phyloP scores from a whole-genome alignment of 2,329 filamentous ascomycete genomes.

The Talaromyces sp. region DNA sequence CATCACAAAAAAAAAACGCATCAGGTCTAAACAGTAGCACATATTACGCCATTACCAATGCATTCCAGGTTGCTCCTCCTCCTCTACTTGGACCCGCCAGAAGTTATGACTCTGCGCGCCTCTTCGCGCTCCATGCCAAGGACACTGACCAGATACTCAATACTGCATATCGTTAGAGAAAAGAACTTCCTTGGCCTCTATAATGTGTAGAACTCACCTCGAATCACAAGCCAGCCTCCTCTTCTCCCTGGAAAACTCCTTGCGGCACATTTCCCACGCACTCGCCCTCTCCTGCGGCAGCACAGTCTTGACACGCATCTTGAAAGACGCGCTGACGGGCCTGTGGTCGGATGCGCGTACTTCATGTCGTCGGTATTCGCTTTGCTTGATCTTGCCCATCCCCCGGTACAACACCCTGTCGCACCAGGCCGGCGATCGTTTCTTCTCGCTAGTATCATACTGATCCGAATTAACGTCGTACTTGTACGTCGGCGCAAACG shows the following conservation, averaged over 20 bases:
- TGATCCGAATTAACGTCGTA: slow-evolving; percentile 94
- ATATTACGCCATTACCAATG: not conserved
- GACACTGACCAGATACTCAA: slow-evolving; percentile 61
- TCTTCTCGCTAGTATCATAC: slow-evolving; percentile 94
- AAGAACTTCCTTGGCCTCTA: not conserved
- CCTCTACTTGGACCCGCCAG: slow-evolving; percentile 15
- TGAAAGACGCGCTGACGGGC: slow-evolving; percentile 82
- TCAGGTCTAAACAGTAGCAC: not conserved
- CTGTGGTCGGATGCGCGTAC: slow-evolving; percentile 87
- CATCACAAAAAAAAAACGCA: not conserved
- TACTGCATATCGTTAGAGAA: slow-evolving; percentile 34
- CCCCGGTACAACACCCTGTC: slow-evolving; percentile 87
- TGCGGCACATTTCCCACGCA: slow-evolving; percentile 68
- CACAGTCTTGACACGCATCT: slow-evolving; percentile 78
- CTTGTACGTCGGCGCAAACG: slow-evolving; percentile 94
- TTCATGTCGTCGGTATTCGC: slow-evolving; percentile 85
- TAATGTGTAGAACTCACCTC: slow-evolving; percentile 57
- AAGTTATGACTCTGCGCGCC: slow-evolving; percentile 42
- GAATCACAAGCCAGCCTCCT: slow-evolving; percentile 64
- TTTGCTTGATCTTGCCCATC: slow-evolving; percentile 73
- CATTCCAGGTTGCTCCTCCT: not conserved
- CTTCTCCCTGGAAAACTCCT: slow-evolving; percentile 68
- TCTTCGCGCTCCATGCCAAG: slow-evolving; percentile 53
- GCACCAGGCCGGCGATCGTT: slow-evolving; percentile 91
- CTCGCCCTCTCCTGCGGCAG: slow-evolving; percentile 59